Conservation (phyloP, 2,329 filamentous ascomycete species). For the Ceratocystis variospora region DNA sequence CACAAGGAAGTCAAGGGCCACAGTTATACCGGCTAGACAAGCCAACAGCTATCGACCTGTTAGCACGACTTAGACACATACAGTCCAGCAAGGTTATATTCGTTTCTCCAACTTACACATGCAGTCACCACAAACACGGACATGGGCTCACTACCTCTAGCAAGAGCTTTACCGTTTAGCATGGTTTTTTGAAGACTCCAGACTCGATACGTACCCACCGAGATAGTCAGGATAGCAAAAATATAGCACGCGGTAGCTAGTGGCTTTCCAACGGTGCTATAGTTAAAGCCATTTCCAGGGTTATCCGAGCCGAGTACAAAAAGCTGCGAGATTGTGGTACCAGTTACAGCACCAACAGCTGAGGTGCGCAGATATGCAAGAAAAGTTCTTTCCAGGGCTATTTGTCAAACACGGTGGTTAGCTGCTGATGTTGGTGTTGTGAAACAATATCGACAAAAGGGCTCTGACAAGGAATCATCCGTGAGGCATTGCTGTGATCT, state of each 20-base stretch:
- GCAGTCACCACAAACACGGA: conserved; percentile 1
- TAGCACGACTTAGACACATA: not conserved
- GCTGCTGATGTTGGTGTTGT: not conserved
- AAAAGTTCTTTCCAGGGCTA: conserved; percentile 62
- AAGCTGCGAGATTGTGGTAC: conserved; percentile 52
- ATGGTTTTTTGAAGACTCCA: conserved; percentile 26
- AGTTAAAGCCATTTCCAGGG: conserved; percentile 35
- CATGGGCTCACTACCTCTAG: conserved; percentile 22
- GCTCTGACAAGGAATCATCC: not conserved
- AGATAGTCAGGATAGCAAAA: conserved; percentile 28
- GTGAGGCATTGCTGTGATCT: not conserved
- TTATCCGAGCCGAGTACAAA: conserved; percentile 38
- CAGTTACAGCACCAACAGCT: conserved; percentile 51
- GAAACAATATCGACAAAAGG: not conserved
- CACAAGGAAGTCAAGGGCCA: not conserved
- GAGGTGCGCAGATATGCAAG: conserved; percentile 61
- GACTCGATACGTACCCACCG: conserved; percentile 25
- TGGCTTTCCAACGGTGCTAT: conserved; percentile 46
- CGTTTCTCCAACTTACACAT: conserved; percentile 3
- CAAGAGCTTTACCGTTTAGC: conserved; percentile 25
- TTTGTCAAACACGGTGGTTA: conserved; percentile 6
- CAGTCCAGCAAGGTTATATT: not conserved
- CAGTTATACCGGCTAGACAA: not conserved
- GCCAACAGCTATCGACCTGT: not conserved
- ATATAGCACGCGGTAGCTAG: conserved; percentile 34